Conservation (phyloP, 129 eudicot genomes). For the Mikania micrantha region DNA sequence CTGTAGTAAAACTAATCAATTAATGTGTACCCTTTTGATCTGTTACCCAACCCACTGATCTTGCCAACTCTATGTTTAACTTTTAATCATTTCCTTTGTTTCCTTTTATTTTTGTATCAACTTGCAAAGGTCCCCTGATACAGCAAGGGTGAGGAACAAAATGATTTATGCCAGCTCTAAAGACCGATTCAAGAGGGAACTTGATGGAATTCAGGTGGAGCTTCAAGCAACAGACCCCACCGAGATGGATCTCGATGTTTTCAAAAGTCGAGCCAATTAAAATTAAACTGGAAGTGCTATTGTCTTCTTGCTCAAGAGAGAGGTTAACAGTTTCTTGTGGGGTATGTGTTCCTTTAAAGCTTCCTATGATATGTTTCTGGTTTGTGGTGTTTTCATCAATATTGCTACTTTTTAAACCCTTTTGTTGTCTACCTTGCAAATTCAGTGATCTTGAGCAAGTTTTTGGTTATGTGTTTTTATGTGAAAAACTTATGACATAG, state of each 20-base stretch:
- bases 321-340: conserved; percentile 31
- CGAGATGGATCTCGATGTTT: conserved; percentile 54
- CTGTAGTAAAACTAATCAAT: neutral
- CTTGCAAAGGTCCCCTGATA: conserved; percentile 37
- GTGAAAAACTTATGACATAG: conserved; percentile 16
- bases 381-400: conserved; percentile 9
- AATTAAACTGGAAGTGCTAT: neutral
- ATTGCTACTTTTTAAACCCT: neutral
- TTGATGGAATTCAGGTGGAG: conserved; percentile 56
- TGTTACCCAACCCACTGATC: neutral
- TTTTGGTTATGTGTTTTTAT: conserved; percentile 16
- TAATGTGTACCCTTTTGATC: neutral
- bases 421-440: conserved; percentile 8
- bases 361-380: conserved; percentile 22
- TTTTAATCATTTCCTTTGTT: neutral
- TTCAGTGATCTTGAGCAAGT: conserved; percentile 33
- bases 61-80: neutral
- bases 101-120: neutral
- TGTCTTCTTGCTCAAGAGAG: conserved; percentile 6
- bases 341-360: conserved; percentile 22
- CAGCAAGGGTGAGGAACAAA: conserved; percentile 30
- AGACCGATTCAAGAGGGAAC: conserved; percentile 62
- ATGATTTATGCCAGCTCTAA: conserved; percentile 43
- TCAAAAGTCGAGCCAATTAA: conserved; percentile 43
- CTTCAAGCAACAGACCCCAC: conserved; percentile 55